phyloP scores from a whole-genome alignment of 441 rosid genomes.

The Populus hybrid region DNA sequence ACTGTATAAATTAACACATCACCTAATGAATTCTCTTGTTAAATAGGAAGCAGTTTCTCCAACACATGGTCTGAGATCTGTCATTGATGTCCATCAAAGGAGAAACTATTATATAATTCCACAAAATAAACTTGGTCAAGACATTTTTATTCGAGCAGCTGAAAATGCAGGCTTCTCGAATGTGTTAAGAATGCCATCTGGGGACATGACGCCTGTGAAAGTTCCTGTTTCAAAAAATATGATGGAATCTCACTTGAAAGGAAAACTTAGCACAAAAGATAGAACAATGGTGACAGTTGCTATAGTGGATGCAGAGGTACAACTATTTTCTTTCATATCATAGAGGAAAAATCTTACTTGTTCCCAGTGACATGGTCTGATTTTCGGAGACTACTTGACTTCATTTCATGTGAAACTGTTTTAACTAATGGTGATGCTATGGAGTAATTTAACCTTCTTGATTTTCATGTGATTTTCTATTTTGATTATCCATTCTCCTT shows the following conservation, averaged over 20 bases:
- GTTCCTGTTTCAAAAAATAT: slow-evolving; percentile 88
- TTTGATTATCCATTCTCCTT: background rate
- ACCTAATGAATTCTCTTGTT: slow-evolving; percentile 25
- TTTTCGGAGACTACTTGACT: too few species aligned
- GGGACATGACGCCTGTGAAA: slow-evolving; percentile 75
- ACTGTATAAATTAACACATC: slow-evolving; percentile 4
- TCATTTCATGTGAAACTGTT: background rate
- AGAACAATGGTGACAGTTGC: slow-evolving; percentile 78
- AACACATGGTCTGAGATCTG: slow-evolving; percentile 50
- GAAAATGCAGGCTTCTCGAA: slow-evolving; percentile 60
- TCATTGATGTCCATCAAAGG: slow-evolving; percentile 71
- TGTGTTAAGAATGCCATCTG: slow-evolving; percentile 85
- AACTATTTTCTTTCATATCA: background rate
- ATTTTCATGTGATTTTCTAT: background rate
- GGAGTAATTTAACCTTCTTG: background rate
- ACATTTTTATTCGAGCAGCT: slow-evolving; percentile 75
- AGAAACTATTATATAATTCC: slow-evolving; percentile 81
- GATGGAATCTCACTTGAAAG: slow-evolving; percentile 84
- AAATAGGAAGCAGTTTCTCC: slow-evolving; percentile 58
- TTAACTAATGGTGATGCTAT: background rate
- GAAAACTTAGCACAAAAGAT: slow-evolving; percentile 45
- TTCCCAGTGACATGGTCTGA: too few species aligned
- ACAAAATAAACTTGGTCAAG: slow-evolving; percentile 94
- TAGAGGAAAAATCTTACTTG: background rate
- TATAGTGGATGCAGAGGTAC: slow-evolving; percentile 79